Evolutionary conservation across 2,329 filamentous ascomycete genomes (phyloP).

Genomic region (Hypoxylon sp.): DNA sequence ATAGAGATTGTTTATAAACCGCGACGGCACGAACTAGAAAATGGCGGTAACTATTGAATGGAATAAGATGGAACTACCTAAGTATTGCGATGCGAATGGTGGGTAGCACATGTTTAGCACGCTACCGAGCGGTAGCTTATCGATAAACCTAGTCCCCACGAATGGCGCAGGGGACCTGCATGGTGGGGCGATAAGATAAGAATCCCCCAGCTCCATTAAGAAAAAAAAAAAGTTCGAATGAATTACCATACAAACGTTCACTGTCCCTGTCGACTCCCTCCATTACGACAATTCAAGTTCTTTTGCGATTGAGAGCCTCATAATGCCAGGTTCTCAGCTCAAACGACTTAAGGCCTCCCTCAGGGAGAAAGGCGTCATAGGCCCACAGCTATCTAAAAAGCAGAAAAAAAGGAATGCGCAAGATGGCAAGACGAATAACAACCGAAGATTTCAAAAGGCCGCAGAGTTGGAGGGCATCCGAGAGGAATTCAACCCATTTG

Average conservation of each 20-base stretch:
- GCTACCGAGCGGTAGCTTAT: slow-evolving; percentile 6
- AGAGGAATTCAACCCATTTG: slow-evolving; percentile 98
- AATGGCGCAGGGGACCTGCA: slow-evolving; percentile 1
- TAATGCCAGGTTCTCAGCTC: slow-evolving; percentile 95
- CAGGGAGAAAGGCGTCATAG: slow-evolving; percentile 88
- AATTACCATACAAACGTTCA: slow-evolving; percentile 2
- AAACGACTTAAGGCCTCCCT: slow-evolving; percentile 95
- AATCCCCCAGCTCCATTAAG: not conserved
- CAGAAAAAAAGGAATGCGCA: slow-evolving; percentile 83
- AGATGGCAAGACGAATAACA: slow-evolving; percentile 76
- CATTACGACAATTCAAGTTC: slow-evolving; percentile 7
- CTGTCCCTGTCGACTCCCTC: slow-evolving; percentile 2
- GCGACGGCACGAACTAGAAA: not conserved
- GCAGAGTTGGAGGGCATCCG: slow-evolving; percentile 88
- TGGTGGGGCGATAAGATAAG: slow-evolving; percentile 48
- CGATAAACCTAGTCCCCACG: slow-evolving; percentile 15
- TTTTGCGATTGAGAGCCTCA: slow-evolving; percentile 43
- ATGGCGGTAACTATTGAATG: not conserved
- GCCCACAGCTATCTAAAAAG: slow-evolving; percentile 95
- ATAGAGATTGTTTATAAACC: not conserved
- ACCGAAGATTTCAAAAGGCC: slow-evolving; percentile 83
- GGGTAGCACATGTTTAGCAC: slow-evolving; percentile 3
- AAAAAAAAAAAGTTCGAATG: slow-evolving; percentile 31
- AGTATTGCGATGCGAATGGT: slow-evolving; percentile 3
- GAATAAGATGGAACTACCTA: not conserved